A percentile compares a stretch with the other conserved stretches of the same genome.
Evolutionary conservation across 1,284 basidiomycete genomes (phyloP).

Genomic region (Thecaphora frezii): DNA sequence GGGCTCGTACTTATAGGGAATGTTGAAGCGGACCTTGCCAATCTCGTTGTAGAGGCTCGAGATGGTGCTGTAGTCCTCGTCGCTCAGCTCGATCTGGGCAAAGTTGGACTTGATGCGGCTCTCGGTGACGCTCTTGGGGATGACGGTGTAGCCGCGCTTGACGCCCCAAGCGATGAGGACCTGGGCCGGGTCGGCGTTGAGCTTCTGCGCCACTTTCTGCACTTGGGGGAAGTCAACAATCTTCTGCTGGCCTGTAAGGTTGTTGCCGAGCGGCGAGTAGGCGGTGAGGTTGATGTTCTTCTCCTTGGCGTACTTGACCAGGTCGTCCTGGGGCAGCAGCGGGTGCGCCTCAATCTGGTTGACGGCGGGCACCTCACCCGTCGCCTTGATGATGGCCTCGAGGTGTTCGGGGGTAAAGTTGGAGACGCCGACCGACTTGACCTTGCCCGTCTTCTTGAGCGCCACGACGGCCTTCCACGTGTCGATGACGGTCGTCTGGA

Average conservation of each 20-base stretch:
- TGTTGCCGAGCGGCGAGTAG: constrained; percentile 61
- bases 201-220: constrained; percentile 56
- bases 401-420: constrained; percentile 75
- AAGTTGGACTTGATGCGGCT: constrained; percentile 59
- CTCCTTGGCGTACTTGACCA: constrained; percentile 41
- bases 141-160: constrained; percentile 57
- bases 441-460: constrained; percentile 61
- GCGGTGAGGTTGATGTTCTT: constrained; percentile 59
- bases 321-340: constrained; percentile 54
- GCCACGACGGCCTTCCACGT: constrained; percentile 79
- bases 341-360: constrained; percentile 88
- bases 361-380: constrained; percentile 73
- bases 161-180: constrained; percentile 61
- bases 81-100: constrained; percentile 51
- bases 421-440: constrained; percentile 66
- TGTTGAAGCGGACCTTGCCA: constrained; percentile 56
- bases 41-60: constrained; percentile 36
- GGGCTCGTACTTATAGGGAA: constrained; percentile 40
- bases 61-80: constrained; percentile 56
- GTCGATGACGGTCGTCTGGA: constrained; percentile 68
- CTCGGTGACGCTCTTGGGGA: constrained; percentile 60
- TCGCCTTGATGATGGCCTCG: constrained; percentile 71
- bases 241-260: constrained; percentile 40
- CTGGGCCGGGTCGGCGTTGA: constrained; percentile 55
- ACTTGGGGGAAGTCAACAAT: constrained; percentile 57